Evolutionary conservation across 1,139 yeast genomes (phyloP), one percentile per base, ranked within the genome.

Genomic region (Saccharomycopsis hybrid): DNA sequence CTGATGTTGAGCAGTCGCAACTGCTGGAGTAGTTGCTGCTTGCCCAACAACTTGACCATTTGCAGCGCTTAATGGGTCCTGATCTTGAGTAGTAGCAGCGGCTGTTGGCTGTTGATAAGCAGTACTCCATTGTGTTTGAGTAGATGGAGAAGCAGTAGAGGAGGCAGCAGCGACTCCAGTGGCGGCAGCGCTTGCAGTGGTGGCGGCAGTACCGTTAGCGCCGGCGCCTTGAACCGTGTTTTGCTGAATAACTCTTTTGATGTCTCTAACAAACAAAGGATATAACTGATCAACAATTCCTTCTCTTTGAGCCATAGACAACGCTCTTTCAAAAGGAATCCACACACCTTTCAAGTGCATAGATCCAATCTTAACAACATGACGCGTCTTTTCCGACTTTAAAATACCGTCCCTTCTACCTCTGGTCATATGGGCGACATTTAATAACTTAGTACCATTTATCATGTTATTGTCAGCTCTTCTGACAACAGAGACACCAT

Each of bases 271-370:
- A 67, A 89, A 88, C 56, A 89, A 72, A 1, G 97, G 97, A 63
- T 87, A 89, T 57, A 90, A 74, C 57, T 83, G 65, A 62, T 89
- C 96, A 41, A 85, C 88, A 54, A 90, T 88, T 44, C 87, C 84
- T 67, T 90, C 97, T 59, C 86, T 74, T 67, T 86, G 89, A 35
- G 97, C 96, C 80, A 90, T 85, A 30, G 87, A 85, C 48, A 86
- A 71, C 1, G 97, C 97, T 49, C 97, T 74, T 58, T 90, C 97
- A 65, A 89, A 89, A 1, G 97, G 97, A 57, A 90, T 89, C 97
- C 97, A 90, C 45, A 90, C 97, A 49, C 98, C 98, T 68, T 90
- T 90, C 61, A 90, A 73, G 65, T 90, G 96, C 97, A 90, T 90
- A 24, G 96, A 86, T 8, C 98, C 98, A 58, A 90, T 87, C 67